phyloP scores from a whole-genome alignment of 805 yeast species.

The Spathaspora hagerdaliae region DNA sequence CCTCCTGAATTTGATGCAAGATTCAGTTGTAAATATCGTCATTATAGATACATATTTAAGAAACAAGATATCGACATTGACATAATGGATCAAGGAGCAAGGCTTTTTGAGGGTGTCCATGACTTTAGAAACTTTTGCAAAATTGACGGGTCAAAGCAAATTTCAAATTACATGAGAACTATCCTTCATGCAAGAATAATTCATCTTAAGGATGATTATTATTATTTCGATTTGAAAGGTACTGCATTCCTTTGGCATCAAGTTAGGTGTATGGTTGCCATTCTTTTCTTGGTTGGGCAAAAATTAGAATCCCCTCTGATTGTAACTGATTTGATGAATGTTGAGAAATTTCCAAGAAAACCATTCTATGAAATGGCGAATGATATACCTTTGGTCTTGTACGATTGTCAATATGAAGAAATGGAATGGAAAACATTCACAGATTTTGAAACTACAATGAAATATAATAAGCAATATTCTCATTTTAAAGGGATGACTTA shows the following conservation, averaged over 20 bases:
- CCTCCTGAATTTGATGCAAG: conserved; percentile 86
- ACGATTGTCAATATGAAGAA: conserved; percentile 73
- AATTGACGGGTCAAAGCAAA: conserved; percentile 90
- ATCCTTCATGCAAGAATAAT: conserved; percentile 52
- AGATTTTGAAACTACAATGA: conserved; percentile 20
- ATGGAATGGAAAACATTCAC: conserved; percentile 60
- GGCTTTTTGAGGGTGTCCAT: conserved; percentile 62
- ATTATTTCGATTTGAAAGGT: conserved; percentile 75
- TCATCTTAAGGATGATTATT: conserved; percentile 41
- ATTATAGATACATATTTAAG: conserved; percentile 77
- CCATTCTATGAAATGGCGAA: conserved; percentile 88
- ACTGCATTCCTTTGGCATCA: conserved; percentile 97
- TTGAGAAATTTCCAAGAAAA: conserved; percentile 52
- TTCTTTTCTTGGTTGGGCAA: conserved; percentile 78
- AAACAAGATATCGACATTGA: conserved; percentile 55
- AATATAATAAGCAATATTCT: conserved; percentile 28
- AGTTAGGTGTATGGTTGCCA: conserved; percentile 92
- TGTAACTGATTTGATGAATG: conserved; percentile 56
- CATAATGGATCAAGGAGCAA: conserved; percentile 67
- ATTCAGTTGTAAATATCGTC: conserved; percentile 83
- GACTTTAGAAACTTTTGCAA: conserved; percentile 96
- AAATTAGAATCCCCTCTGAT: conserved; percentile 58
- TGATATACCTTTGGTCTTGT: conserved; percentile 81
- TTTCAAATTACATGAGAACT: conserved; percentile 68
- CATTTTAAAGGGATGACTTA: conserved; percentile 47